These are phyloP conservation scores for Penicillium crystallinum DNA, from an alignment of 495 filamentous ascomycete species.

Conservation along the genomic window DNA sequence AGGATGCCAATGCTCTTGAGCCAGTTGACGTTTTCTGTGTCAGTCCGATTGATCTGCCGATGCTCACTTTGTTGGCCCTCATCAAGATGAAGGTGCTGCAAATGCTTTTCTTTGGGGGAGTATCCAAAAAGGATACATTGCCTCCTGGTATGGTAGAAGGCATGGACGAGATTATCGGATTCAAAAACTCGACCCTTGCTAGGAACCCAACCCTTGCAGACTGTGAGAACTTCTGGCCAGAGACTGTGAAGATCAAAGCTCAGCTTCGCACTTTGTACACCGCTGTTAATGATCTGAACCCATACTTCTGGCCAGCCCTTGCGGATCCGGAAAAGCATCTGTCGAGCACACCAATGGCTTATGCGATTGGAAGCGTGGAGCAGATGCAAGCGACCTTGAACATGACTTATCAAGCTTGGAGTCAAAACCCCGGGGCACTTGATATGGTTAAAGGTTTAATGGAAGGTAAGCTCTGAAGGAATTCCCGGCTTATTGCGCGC, in stretches of 20 bases:
- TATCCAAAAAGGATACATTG: too few species aligned
- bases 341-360: background rate
- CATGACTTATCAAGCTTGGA: background rate
- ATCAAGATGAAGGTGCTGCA: slow-evolving; percentile 4
- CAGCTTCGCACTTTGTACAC: slow-evolving; percentile 1
- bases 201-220: background rate
- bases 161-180: background rate
- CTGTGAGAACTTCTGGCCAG: background rate
- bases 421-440: background rate
- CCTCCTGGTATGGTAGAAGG: background rate
- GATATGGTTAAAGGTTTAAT: too few species aligned
- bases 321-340: background rate
- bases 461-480: too few species aligned
- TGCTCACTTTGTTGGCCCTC: background rate
- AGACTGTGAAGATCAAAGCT: background rate
- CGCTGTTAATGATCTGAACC: background rate
- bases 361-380: background rate
- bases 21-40: background rate
- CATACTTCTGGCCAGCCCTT: slow-evolving; percentile 2
- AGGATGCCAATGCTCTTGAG: slow-evolving; percentile 25
- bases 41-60: background rate
- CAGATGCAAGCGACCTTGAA: background rate
- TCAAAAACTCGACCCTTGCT: background rate
- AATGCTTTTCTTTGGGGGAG: background rate
- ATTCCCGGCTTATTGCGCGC: too few species aligned